These are phyloP conservation scores for Leccinum imitatum DNA, from an alignment of 768 basidiomycete genomes.

Conservation along the genomic window DNA sequence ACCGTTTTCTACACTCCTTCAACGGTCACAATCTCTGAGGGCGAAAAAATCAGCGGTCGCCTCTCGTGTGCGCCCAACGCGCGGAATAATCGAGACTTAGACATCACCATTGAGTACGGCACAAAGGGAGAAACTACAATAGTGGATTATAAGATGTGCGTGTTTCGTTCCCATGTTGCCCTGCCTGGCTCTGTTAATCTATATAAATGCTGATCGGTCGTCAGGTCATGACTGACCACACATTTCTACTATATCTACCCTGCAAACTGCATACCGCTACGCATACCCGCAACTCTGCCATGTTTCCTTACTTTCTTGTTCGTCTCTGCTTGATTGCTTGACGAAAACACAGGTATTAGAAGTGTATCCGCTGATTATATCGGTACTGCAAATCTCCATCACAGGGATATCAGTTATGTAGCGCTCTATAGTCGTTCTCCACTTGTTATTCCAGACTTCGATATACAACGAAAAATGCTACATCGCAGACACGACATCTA, in stretches of 20 bases:
- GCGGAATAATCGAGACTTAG: constrained; percentile 93
- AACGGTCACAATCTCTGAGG: constrained; percentile 66
- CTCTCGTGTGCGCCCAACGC: constrained; percentile 85
- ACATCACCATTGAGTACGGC: constrained; percentile 80
- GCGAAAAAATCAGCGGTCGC: constrained; percentile 69
- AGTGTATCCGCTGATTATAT: constrained; percentile 9
- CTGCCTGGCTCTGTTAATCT: constrained; percentile 7
- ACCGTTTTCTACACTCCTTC: constrained; percentile 96
- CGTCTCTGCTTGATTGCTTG: constrained; percentile 7
- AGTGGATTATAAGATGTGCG: constrained; percentile 88
- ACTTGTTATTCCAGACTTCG: not conserved
- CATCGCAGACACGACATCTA: constrained; percentile 4
- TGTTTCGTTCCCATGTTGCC: constrained; percentile 31
- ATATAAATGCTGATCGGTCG: constrained; percentile 58
- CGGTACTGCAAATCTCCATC: constrained; percentile 2
- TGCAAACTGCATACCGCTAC: constrained; percentile 13
- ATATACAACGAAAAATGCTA: not conserved
- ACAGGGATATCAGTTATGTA: not conserved
- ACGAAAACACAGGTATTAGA: constrained; percentile 30
- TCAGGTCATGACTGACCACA: constrained; percentile 63
- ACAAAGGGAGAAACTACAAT: constrained; percentile 29
- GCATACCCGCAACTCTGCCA: constrained; percentile 4
- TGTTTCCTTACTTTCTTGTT: not conserved
- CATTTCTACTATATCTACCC: constrained; percentile 6
- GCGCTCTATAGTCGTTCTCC: not conserved